Evolutionary conservation across 352 stramenopile genomes (phyloP), one percentile per base, ranked within the genome.

Genomic region (Phytophthora citrophthora): DNA sequence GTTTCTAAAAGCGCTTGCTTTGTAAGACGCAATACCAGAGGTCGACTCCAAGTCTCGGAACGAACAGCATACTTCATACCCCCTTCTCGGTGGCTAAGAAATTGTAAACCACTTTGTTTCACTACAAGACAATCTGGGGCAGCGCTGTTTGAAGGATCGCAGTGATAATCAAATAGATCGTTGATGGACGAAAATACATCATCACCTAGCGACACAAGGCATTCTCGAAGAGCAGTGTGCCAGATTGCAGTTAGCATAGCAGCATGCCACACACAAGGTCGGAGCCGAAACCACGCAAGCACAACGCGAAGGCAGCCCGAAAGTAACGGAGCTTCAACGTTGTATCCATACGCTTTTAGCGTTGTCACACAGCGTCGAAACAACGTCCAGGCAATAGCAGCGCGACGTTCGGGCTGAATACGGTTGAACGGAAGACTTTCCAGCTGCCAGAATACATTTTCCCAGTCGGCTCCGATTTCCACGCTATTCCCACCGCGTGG

Each of bases 261-360:
- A 18, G 78, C 83, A 49, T 94, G 83, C 86, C 86, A 94, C 26
- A 82, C 79, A 48, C 83, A 89, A 12, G 86, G 80, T 5, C 74
- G 64, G 15, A 54, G 59, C 51, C 76, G 60, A 61, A 88, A 87
- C 86, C 86, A 94, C 16, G 71, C 55, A 15, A 89, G 67, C 18
- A 83, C 77, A 7, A 93, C 70, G 0, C 52, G 53, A 20, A 89
- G 61, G 29, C 74, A 81, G 10, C 78, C 79, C 24, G 64, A 49
- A 16, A 93, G 77, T 45, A 94, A 62, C 18, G 57, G 61, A 23
- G 59, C 68, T 57, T 93, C 83, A 7, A 88, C 65, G 15, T 50
- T 54, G 53, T 75, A 70, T 31, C 58, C 56, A 52, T 75, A 69
- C 3, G 68, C 45, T 26, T 77, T 79, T 9, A 72, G 60, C 11